phyloP scores from a whole-genome alignment of 306 rosid species.

The Cucumis cinereus region DNA sequence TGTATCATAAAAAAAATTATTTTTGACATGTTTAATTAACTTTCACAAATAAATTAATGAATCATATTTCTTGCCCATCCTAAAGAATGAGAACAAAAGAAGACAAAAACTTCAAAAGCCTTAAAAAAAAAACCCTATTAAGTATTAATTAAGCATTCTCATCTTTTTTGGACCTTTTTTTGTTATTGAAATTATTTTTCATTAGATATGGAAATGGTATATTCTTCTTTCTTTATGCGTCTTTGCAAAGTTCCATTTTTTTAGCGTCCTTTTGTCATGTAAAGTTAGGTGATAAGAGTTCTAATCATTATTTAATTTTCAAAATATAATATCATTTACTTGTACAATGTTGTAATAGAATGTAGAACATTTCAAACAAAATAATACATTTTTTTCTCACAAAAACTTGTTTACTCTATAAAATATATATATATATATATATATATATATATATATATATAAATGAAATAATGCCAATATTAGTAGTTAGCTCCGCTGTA shows the following conservation, averaged over 20 bases:
- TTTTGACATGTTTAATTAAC: background rate
- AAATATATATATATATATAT: too few relatives aligned
- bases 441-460: too few relatives aligned
- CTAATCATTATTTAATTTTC: background rate
- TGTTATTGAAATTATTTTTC: background rate
- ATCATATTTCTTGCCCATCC: background rate
- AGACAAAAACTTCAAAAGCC: background rate
- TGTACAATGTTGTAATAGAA: background rate
- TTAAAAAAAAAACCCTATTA: background rate
- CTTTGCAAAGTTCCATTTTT: background rate
- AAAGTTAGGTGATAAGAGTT: background rate
- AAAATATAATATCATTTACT: too few relatives aligned
- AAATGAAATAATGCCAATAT: too few relatives aligned
- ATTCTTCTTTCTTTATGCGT: background rate
- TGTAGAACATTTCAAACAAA: background rate
- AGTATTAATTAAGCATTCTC: background rate
- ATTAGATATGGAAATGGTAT: background rate
- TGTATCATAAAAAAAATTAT: background rate
- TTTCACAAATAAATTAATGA: too few relatives aligned
- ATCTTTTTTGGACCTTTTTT: background rate
- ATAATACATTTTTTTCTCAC: background rate
- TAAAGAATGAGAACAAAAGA: background rate
- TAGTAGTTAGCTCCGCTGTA: too few relatives aligned
- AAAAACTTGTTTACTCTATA: background rate
- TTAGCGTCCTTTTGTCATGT: background rate